Base-by-base conservation (phyloP, 2,329 filamentous ascomycete genomes). In the Bipolaris victoriae region DNA sequence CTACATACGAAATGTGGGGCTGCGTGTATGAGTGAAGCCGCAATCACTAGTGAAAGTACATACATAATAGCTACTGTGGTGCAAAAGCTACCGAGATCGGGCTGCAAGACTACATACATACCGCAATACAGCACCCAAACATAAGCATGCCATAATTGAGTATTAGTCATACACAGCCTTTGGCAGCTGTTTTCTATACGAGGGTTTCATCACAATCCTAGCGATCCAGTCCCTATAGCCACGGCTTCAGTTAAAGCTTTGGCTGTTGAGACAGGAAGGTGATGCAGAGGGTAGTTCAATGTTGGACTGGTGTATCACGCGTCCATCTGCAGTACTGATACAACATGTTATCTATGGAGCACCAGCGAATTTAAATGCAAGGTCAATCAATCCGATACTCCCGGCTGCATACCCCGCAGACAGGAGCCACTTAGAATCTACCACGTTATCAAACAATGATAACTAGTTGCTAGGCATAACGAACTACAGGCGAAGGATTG, bases 301-400 rank as follows among this genome's bases (percentile, higher is more conserved):
- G 15, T 45, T 45, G 15, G 13, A 45, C 1, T 31, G 24, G 20
- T 18, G 41, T 45, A 45, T 45, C 15, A 31, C 13, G 24, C 13
- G 24, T 45, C 4, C 41, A 45, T 11, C 41, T 45, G 7, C 13
- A 22, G 13, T 3, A 45, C 41, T 31, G 5, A 45, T 16, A 18
- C 41, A 45, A n/a, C 41, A 31, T 15, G 41, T 45, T 45, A 31
- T 45, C 41, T 45, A 45, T 3, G 24, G 4, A 45, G 24, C 20
- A 9, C 9, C 13, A 45, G 41, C 24, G 13, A 15, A 15, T 15
- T 45, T 3, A 45, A 16, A 31, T 45, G 20, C 2, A 45, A 16
- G 41, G 13, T 45, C 41, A 45, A 45, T 45, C 41, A 45, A 45
- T 45, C 41, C 22, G 7, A 45, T 4, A 45, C 41, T 45, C 22